These are phyloP conservation scores for Aspergillus phoenicis DNA, from an alignment of 2,329 filamentous ascomycete species.

Conservation along the genomic window DNA sequence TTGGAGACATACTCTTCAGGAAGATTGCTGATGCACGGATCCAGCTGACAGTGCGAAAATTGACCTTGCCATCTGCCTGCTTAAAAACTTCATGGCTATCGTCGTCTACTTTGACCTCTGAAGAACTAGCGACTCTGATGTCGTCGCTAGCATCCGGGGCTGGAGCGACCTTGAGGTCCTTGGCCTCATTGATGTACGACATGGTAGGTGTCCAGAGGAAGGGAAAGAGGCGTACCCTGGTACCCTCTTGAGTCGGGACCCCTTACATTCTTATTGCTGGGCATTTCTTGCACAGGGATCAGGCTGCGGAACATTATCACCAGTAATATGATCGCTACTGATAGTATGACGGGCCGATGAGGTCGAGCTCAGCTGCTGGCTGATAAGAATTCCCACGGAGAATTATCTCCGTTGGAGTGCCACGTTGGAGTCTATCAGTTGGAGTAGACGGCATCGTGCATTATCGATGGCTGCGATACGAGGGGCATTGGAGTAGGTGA, in stretches of 20 bases:
- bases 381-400: not conserved
- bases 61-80: constrained; percentile 49
- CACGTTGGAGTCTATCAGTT: not conserved
- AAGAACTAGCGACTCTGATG: constrained; percentile 27
- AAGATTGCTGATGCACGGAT: constrained; percentile 56
- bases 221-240: not conserved
- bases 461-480: not conserved
- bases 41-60: constrained; percentile 59
- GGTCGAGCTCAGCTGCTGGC: not conserved
- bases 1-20: constrained; percentile 44
- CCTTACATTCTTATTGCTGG: not conserved
- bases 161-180: constrained; percentile 16
- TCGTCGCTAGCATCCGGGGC: constrained; percentile 18
- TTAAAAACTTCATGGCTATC: constrained; percentile 53
- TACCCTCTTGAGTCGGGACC: not conserved
- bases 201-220: not conserved
- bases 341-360: not conserved
- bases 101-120: constrained; percentile 25
- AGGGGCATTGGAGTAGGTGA: not conserved
- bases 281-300: not conserved
- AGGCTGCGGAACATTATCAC: not conserved
- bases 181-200: constrained; percentile 7
- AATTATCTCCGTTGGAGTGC: not conserved
- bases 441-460: constrained; percentile 1
- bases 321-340: not conserved